Base-by-base conservation (phyloP, 495 filamentous ascomycete species). In the Cercophora newfieldiana region DNA sequence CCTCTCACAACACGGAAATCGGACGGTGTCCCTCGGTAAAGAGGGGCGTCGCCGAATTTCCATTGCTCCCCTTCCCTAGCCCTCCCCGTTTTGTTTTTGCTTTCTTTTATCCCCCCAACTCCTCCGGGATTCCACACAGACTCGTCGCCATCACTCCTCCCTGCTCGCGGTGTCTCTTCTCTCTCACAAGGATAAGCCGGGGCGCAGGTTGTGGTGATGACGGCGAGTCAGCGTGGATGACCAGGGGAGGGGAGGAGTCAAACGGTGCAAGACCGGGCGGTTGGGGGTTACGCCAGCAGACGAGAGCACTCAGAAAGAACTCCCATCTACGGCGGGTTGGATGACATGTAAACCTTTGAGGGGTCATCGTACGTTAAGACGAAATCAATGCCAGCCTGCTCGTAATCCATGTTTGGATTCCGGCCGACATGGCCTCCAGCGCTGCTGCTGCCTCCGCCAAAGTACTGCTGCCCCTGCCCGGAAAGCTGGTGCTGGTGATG, bases 311-410 rank as follows among this genome's bases (percentile, higher is more conserved):
- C 37, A 44, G 10, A 14, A 4, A 16, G 18, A 14, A 2, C 37
- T 44, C 18, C 18, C 37, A 44, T 44, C 37, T 44, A n/a, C 37
- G 37, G 37, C 19, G 31, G 66, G 83, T 70, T 86, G 82, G 65
- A 86, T 79, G 87, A 88, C 74, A 86, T 81, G 78, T 88, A 88
- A 63, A 86, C 82, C 80, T 81, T 84, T 77, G 79, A 80, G 80
- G 82, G 82, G 78, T 75, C 73, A 33, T 87, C 92, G 81, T 91
- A 97, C 93, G 90, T 91, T 79, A 97, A 85, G 59, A 98, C 93
- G 82, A 98, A 97, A 75, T 98, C 94, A 75, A 98, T 90, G 69
- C 93, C 94, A 55, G 94, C 83, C 71, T 96, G 91, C 70, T 90
- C 89, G 77, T 95, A 96, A 70, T 96, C 93, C 66, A 92, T 77